Conservation (phyloP, 176 grass and related monocot species). For the Zizania latifolia region DNA sequence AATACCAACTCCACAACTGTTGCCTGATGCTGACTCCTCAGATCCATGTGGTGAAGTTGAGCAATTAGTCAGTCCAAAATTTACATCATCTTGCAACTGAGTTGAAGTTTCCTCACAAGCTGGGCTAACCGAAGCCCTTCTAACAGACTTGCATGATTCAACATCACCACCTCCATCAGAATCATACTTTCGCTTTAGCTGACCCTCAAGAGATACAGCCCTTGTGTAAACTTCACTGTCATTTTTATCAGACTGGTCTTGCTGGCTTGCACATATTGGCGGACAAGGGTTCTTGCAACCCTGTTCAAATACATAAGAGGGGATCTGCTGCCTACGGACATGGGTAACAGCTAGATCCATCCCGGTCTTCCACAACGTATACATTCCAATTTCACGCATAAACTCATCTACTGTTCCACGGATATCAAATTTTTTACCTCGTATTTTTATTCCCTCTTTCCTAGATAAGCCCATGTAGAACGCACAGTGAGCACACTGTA, state of each 20-base stretch:
- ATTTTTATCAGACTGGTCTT: conserved; percentile 48
- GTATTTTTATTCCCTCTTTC: conserved; percentile 64
- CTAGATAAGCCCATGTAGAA: conserved; percentile 92
- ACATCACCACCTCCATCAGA: conserved; percentile 29
- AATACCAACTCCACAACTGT: conserved; percentile 14
- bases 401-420: conserved; percentile 91
- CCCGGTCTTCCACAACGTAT: conserved; percentile 67
- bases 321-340: conserved; percentile 66
- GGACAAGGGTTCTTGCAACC: conserved; percentile 60
- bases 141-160: conserved; percentile 21
- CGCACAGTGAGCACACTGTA: conserved; percentile 71
- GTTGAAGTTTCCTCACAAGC: conserved; percentile 25
- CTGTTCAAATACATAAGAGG: conserved; percentile 78
- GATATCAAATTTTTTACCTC: conserved; percentile 88
- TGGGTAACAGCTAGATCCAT: conserved; percentile 92
- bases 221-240: conserved; percentile 27
- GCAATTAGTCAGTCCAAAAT: conserved; percentile 22
- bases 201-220: background rate
- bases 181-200: conserved; percentile 42
- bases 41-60: conserved; percentile 38
- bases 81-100: conserved; percentile 26
- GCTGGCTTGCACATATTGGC: conserved; percentile 29
- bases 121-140: conserved; percentile 44
- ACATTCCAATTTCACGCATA: conserved; percentile 71
- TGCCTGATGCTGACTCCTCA: conserved; percentile 37